Evolutionary conservation across 768 basidiomycete genomes (phyloP), one percentile per base, ranked within the genome.

Genomic region (Xerocomellus chrysenteron): DNA sequence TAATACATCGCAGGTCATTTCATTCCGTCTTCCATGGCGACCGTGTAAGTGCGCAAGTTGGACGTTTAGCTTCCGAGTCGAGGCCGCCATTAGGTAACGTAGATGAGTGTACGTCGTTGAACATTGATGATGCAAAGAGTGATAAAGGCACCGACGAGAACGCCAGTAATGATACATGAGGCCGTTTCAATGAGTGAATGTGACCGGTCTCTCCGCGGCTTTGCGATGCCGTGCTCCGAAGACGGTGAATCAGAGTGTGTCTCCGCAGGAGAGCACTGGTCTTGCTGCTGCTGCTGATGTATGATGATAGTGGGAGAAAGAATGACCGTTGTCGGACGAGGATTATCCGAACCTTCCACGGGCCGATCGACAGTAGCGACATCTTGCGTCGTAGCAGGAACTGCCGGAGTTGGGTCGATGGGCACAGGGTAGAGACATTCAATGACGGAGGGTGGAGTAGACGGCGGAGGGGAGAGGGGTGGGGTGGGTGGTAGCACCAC

Each of bases 71-170:
- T 42, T 41, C 48, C 37, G 46, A 36, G 43, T 43, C 14, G 36
- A 47, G 42, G 35, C 40, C 16, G n/a, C 19, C 39, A 32, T 55
- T 54, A 73, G 19, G 74, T 75, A 39, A 74, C 66, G 24, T 74
- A 73, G 35, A 77, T 72, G 60, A 83, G 73, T 30, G 79, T 77
- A 52, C 81, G 74, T 54, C 78, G 73, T 59, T 80, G 81, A 36
- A 74, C 74, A 28, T 77, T 77, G 54, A 82, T 60, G 57, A 82
- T 67, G 60, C 76, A 83, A 32, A 84, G 71, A 19, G 84, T 78
- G 62, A 84, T 73, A 60, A 83, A 80, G 26, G 83, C 77, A 42
- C 84, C 84, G 45, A 84, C 70, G 47, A 88, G 72, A 62, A 88
- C 82, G 37, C 86, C 86, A 21, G 85, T 79, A 53, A 82, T 67